Percentiles rank a stretch among this genome's conserved stretches.
Conservation (phyloP, 305 asterid species). For the Solanum hybrid region DNA sequence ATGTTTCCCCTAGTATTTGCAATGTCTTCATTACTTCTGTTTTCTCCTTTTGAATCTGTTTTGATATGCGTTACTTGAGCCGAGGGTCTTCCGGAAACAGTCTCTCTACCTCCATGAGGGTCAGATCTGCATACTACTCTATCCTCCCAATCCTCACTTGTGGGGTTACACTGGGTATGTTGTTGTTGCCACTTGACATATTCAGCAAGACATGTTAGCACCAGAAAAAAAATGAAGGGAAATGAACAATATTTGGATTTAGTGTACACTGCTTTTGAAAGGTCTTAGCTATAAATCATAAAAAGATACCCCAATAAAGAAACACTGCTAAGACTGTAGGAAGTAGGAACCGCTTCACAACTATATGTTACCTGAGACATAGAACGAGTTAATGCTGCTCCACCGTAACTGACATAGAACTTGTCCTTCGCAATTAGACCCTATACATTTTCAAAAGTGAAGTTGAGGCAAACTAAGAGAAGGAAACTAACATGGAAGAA, state of each 20-base stretch:
- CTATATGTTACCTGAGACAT: conserved; percentile 56
- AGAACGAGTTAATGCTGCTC: conserved; percentile 79
- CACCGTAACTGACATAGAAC: conserved; percentile 90
- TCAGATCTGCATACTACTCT: background rate
- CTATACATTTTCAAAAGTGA: conserved; percentile 23
- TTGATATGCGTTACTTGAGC: background rate
- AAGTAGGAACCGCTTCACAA: background rate
- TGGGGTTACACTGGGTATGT: background rate
- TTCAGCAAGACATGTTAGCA: background rate
- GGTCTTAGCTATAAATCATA: background rate
- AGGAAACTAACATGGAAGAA: background rate
- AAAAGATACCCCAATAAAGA: background rate
- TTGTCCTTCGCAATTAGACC: conserved; percentile 93
- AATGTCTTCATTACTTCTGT: background rate
- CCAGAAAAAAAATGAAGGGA: background rate
- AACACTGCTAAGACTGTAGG: background rate
- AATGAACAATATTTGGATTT: background rate
- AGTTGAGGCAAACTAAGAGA: background rate
- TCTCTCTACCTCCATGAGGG: background rate
- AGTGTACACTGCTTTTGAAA: background rate
- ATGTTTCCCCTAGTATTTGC: background rate
- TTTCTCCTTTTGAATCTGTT: background rate
- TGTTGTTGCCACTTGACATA: background rate
- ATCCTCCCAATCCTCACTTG: background rate
- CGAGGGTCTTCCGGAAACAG: background rate